Evolutionary conservation across 176 grass and related monocot genomes (phyloP).

Genomic region (Juncus effusus): DNA sequence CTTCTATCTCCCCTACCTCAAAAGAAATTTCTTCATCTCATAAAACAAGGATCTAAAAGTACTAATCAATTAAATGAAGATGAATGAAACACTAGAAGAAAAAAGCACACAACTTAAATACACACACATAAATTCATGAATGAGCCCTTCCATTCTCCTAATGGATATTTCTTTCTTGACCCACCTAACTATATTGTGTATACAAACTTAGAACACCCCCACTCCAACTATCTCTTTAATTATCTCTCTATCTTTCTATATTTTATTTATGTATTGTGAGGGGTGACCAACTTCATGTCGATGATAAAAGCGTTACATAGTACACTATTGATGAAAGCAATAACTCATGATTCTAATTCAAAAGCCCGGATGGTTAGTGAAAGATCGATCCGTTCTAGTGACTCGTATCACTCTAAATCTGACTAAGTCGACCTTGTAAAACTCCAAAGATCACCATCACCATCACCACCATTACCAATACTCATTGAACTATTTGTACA

Average conservation of each 20-base stretch:
- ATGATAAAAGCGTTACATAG: not conserved
- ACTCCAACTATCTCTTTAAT: conserved; percentile 25
- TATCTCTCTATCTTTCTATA: conserved; percentile 21
- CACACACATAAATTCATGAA: conserved; percentile 26
- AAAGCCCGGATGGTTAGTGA: not conserved
- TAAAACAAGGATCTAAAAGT: too few species aligned
- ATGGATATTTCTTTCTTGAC: conserved; percentile 10
- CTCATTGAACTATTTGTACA: not conserved
- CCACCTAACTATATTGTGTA: conserved; percentile 18
- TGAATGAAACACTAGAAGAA: not conserved
- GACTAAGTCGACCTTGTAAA: conserved; percentile 49
- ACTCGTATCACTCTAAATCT: conserved; percentile 28
- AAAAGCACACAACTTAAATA: conserved; percentile 20
- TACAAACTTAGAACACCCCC: conserved; percentile 24
- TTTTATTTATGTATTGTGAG: not conserved
- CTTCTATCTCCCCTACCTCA: too few species aligned
- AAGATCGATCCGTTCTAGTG: conserved; percentile 22
- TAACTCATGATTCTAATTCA: not conserved
- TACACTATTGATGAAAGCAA: not conserved
- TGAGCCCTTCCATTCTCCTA: conserved; percentile 31
- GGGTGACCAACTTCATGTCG: conserved; percentile 10
- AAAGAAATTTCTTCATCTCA: not conserved
- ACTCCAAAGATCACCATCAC: conserved; percentile 86
- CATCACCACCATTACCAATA: conserved; percentile 32
- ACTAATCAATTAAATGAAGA: too few species aligned